phyloP scores from a whole-genome alignment of 225 moss, liverwort and hornwort genomes.

The Asterella californica region DNA sequence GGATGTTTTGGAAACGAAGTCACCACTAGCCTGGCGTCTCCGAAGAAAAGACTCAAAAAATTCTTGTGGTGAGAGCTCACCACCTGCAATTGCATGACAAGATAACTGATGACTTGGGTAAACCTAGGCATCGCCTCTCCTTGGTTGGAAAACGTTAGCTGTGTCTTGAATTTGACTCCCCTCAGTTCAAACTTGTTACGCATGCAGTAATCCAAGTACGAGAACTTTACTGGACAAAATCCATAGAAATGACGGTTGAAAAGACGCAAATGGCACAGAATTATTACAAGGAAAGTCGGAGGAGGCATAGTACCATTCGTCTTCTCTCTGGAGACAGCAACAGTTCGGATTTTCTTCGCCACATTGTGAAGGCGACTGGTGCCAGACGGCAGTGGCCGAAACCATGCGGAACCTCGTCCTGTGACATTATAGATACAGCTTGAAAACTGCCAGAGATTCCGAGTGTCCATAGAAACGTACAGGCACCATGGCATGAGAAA shows the following conservation, averaged over 20 bases:
- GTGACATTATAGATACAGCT: too few species aligned
- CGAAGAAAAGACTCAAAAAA: constrained; percentile 40
- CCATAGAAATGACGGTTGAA: not conserved
- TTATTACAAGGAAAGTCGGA: not conserved
- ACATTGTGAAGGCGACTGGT: not conserved
- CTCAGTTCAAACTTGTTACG: too few species aligned
- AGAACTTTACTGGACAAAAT: not conserved
- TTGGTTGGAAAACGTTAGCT: not conserved
- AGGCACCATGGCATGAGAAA: not conserved
- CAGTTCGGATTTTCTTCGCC: not conserved
- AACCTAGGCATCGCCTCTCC: not conserved
- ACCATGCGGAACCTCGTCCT: not conserved
- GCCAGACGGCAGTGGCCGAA: not conserved
- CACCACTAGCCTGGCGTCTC: constrained; percentile 34
- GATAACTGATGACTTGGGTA: not conserved
- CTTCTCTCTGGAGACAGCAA: constrained; percentile 13
- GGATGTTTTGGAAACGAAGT: constrained; percentile 35
- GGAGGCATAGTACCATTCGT: not conserved
- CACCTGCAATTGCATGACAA: not conserved
- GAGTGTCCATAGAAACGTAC: not conserved
- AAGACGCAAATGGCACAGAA: not conserved
- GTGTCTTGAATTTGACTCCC: not conserved
- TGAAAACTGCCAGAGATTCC: not conserved
- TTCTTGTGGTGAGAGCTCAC: constrained; percentile 29
- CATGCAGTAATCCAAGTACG: not conserved